Base-by-base conservation (phyloP, 192 early-diverging fungal species). In the Gorgonomyces haynaldii region DNA sequence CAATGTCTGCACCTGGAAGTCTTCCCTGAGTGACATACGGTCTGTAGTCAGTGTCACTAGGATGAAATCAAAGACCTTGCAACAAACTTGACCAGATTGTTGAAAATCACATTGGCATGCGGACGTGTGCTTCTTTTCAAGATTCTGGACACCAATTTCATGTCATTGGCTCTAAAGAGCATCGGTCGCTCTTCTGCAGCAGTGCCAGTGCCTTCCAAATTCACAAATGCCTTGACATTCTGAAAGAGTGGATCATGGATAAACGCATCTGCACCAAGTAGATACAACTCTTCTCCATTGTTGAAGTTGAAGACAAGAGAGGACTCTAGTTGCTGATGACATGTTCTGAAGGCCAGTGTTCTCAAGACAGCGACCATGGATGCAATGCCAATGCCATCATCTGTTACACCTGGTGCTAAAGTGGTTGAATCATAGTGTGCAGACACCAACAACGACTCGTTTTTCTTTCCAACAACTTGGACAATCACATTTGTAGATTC, bases 161-260 rank as follows among this genome's bases (percentile, higher is more conserved):
- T 47, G 8, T 54, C 61, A 31, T 72, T 75, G 3, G 66, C 64
- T 19, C 66, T 37, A 29, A 69, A 65, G 7, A 75, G 57, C 28
- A 69, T 28, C 22, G 47, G 23, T 0, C 60, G 56, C 1, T 50
- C 31, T 5, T 35, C 48, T 23, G 38, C 46, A 2, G 65, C 59
- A 15, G 54, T 40, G 16, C 68, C 72, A 1, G 67, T 62, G 0
- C 72, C 67, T 22, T 74, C 70, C 36, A 74, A 32, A 36, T 74
- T 74, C 38, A 74, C 53, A 42, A 74, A 70, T 8, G 43, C 71
- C 23, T 53, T 53, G n/a, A 64, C 50, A 32, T 47, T 26, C 25
- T 29, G 29, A 36, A 62, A 58, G 62, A 49, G 58, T 8, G 70
- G 70, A 31, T 73, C 64, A 8, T 49, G 43, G 3, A 57, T 20